A percentile compares a stretch with the other conserved stretches of the same genome.
Conservation (phyloP, 2,329 filamentous ascomycete species). For the Fusarium marasasianum region DNA sequence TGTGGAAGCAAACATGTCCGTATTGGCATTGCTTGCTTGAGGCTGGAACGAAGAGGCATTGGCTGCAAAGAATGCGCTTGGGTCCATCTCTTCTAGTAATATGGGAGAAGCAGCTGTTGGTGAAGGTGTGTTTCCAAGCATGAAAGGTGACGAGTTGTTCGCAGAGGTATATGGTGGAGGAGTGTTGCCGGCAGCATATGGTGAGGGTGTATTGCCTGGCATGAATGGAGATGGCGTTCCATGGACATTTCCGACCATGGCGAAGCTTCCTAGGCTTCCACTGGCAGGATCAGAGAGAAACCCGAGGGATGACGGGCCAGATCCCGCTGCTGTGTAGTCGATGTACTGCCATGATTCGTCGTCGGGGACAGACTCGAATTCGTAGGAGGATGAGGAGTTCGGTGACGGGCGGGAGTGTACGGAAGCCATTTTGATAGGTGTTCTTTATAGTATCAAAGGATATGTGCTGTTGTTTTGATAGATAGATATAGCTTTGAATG, state of each 20-base stretch:
- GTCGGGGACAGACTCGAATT: conserved; percentile 52
- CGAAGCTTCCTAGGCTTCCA: conserved; percentile 61
- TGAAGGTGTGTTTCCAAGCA: conserved; percentile 40
- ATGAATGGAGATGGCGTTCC: conserved; percentile 31
- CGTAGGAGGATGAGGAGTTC: conserved; percentile 50
- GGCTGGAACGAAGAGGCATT: conserved; percentile 47
- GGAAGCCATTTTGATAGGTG: conserved; percentile 47
- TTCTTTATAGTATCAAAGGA: not conserved
- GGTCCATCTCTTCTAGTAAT: conserved; percentile 52
- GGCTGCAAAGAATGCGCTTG: conserved; percentile 47
- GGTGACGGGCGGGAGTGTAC: conserved; percentile 53
- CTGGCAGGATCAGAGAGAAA: conserved; percentile 62
- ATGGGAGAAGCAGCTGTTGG: conserved; percentile 54
- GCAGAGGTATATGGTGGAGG: conserved; percentile 20
- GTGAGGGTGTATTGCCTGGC: conserved; percentile 8
- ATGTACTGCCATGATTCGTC: conserved; percentile 59
- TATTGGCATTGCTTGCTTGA: conserved; percentile 27
- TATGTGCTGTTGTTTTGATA: not conserved
- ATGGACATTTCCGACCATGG: conserved; percentile 53
- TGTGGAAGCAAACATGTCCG: conserved; percentile 45
- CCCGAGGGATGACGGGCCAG: conserved; percentile 51
- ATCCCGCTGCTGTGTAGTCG: conserved; percentile 48
- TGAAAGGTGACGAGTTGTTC: conserved; percentile 27
- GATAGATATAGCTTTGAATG: not conserved
- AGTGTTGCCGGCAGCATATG: conserved; percentile 35